Base-by-base conservation (phyloP, 805 yeast species). In the Kurtzmaniella cleridarum region DNA sequence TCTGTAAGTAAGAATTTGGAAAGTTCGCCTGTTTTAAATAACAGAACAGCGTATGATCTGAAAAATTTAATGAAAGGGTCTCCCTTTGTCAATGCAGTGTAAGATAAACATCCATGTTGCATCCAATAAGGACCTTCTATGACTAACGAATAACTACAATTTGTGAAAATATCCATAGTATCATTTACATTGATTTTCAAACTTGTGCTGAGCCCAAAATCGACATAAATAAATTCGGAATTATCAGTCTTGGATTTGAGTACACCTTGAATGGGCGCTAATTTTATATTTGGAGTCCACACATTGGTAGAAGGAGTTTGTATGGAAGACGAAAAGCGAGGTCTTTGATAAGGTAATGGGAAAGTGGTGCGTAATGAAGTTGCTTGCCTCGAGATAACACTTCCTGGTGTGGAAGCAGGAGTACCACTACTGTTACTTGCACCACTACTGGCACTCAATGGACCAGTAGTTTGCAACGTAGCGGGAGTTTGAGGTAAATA, bases 81-180 rank as follows among this genome's bases (percentile, higher is more conserved):
- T 34, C 62, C 51, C 43, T 66, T 68, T 4, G 69, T 60, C 26
- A 66, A 44, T 3, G 71, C 73, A 18, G 64, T 54, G 34, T 63
- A 67, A 1, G 72, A 62, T 15, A 67, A 37, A 6, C 57, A 53
- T 2, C 74, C 74, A 34, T 66, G 71, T 34, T 57, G 60, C 43
- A 66, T 72, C 61, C 70, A 59, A 17, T 44, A 42, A 2, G 57
- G 52, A 8, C 73, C 72, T 38, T 67, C 72, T 4, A 65, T 53
- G 34, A 53, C 47, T 15, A 66, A 42, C 0, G 71, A 57, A 39
- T 35, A 51, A 35, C 66, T 62, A 5, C 73, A 68, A 39, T 57
- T 54, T 15, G 60, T 43, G 34, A 66, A 64, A 0, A 58, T 40
- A n/a, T 53, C 50, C 27, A 68, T 55, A 3, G 57, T 45, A 45